Base-by-base conservation (phyloP, 2,329 filamentous ascomycete species). In the Fusarium lyarnte region DNA sequence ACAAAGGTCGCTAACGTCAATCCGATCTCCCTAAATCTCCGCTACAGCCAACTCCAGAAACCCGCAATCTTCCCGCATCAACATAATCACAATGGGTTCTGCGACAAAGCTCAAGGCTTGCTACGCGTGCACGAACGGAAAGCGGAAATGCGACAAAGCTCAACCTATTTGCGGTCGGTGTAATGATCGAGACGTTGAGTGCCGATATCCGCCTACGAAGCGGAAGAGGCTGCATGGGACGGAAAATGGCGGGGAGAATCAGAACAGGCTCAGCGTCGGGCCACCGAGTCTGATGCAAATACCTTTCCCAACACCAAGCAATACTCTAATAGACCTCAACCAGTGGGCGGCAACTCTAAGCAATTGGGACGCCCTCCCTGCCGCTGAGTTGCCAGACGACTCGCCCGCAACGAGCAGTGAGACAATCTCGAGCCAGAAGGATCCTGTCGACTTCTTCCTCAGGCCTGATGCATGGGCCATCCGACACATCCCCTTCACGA, bases 61-160 rank as follows among this genome's bases (percentile, higher is more conserved):
- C 31, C 65, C 65, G 63, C 65, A 31, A 14, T 8, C 10, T 23
- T 54, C 6, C n/a, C 46, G 55, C 63, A 35, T 19, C 23, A 54
- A 4, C 29, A 38, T 17, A 19, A 21, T 25, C 10, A 29, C 10
- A 1, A 67, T 67, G 46, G 31, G 46, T 0, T 52, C 63, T n/a
- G 36, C 33, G 5, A 35, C 41, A 3, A 67, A 68, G 12, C 11
- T 54, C 6, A 68, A 68, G 12, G 65, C 63, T 0, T 68, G 65
- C 2, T 54, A 23, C 23, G 21, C 63, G 1, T 68, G 63, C 10
- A 43, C 41, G 1, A 49, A 12, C 3, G 63, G 65, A 5, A 68
- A 68, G 13, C 25, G 63, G 7, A 68, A 36, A 23, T 68, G 63
- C 12, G 65, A 68, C 41, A 68, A 43, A n/a, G 36, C 10, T 23